Evolutionary conservation across 768 basidiomycete species (phyloP).

Genomic region (Pleurotus platypus): DNA sequence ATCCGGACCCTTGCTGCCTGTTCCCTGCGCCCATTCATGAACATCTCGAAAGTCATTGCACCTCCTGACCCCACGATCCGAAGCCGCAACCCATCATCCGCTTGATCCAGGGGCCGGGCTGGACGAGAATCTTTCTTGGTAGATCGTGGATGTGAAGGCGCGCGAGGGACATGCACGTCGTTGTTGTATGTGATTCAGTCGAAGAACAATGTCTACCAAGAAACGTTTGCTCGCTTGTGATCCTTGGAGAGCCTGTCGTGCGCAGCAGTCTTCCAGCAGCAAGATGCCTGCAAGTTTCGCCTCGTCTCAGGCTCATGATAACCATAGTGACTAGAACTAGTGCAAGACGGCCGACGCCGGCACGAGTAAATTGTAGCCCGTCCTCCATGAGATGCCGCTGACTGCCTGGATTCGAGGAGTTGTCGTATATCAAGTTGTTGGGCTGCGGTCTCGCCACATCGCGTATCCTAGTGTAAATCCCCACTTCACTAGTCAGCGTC

Average conservation of each 20-base stretch:
- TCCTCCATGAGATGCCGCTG: constrained; percentile 28
- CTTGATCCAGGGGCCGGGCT: constrained; percentile 26
- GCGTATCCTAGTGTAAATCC: not conserved
- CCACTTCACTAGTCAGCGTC: constrained; percentile 27
- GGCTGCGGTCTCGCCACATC: not conserved
- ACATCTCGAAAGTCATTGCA: no score
- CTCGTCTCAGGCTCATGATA: constrained; percentile 31
- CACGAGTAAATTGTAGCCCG: constrained; percentile 27
- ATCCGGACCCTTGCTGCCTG: no score
- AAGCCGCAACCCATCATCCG: no score
- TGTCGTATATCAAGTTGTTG: not conserved
- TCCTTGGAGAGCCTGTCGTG: constrained; percentile 17
- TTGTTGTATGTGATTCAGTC: constrained; percentile 4
- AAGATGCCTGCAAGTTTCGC: constrained; percentile 33
- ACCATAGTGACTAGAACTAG: constrained; percentile 38
- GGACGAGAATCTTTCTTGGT: constrained; percentile 40
- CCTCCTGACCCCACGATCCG: no score
- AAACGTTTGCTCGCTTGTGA: not conserved
- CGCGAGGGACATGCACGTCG: constrained; percentile 25
- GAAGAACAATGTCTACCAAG: not conserved
- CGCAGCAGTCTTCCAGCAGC: constrained; percentile 23
- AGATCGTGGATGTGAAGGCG: constrained; percentile 35
- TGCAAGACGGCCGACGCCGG: constrained; percentile 38
- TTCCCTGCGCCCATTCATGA: no score
- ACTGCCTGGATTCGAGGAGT: not conserved